Evolutionary conservation across 768 basidiomycete species (phyloP).

Genomic region (Chiua virens): DNA sequence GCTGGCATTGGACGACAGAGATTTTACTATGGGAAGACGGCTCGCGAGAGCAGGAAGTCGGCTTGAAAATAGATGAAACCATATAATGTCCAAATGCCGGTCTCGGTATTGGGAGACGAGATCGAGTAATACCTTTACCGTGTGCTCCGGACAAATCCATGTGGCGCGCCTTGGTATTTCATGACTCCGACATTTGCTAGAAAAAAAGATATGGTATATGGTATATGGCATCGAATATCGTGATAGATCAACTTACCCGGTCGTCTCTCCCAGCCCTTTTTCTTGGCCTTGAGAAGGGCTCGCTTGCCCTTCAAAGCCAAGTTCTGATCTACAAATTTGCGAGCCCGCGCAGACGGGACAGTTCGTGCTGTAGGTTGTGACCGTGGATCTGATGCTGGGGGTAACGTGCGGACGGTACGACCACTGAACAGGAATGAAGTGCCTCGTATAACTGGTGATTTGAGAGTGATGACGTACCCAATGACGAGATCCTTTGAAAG

Average conservation of each 20-base stretch:
- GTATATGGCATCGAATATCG: too few relatives aligned
- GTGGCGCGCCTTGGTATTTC: conserved; percentile 52
- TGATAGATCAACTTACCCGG: conserved; percentile 44
- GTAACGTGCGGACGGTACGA: conserved; percentile 52
- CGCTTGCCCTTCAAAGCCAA: conserved; percentile 45
- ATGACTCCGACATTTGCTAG: conserved; percentile 62
- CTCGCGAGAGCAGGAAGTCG: conserved; percentile 9
- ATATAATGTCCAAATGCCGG: too few relatives aligned
- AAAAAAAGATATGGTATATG: background rate
- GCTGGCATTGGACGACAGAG: conserved; percentile 47
- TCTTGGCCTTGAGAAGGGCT: conserved; percentile 33
- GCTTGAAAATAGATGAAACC: conserved; percentile 1
- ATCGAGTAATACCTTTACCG: conserved; percentile 1
- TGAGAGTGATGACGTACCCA: conserved; percentile 41
- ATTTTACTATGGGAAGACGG: conserved; percentile 38
- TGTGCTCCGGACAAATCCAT: conserved; percentile 38
- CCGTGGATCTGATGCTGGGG: conserved; percentile 26
- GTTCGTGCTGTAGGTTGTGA: conserved; percentile 40
- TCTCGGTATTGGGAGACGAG: background rate
- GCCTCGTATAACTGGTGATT: background rate
- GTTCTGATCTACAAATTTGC: conserved; percentile 52
- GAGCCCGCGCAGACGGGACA: conserved; percentile 47
- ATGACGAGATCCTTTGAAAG: conserved; percentile 51
- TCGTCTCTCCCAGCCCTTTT: conserved; percentile 56
- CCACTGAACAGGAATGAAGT: conserved; percentile 40